A percentile compares a stretch with the other conserved stretches of the same genome.
phyloP scores from a whole-genome alignment of 306 rosid species.

The Spatholobus suberectus region DNA sequence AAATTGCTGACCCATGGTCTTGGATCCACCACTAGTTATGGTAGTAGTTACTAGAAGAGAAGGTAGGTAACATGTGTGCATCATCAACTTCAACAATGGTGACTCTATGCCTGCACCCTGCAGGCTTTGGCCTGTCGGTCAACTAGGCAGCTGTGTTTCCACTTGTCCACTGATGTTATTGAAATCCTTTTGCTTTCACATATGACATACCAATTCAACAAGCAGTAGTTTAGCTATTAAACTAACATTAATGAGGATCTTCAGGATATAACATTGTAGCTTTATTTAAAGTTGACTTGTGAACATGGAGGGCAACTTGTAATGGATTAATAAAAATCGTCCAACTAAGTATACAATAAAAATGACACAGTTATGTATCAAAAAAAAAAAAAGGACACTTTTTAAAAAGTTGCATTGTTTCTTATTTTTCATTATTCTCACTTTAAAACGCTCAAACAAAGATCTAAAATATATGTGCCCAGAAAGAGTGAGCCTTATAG shows the following conservation, averaged over 20 bases:
- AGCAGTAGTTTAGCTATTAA: neutral
- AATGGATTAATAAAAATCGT: neutral
- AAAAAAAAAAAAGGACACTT: no score
- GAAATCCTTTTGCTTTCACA: conserved; percentile 17
- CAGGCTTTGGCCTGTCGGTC: neutral
- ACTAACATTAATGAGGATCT: neutral
- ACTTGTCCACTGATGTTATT: neutral
- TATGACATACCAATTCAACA: neutral
- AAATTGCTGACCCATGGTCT: no score
- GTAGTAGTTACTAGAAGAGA: neutral
- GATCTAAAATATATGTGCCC: no score
- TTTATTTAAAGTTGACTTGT: neutral
- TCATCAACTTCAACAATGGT: conserved; percentile 15
- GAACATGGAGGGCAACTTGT: neutral
- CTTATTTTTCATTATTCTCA: neutral
- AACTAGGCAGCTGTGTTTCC: conserved; percentile 1
- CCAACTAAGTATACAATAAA: neutral
- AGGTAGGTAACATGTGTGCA: neutral
- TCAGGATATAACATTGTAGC: neutral
- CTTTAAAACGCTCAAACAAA: neutral
- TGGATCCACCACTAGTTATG: no score
- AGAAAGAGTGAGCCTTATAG: no score
- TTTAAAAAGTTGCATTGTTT: neutral
- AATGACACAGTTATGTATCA: no score
- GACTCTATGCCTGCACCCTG: neutral